Base-by-base conservation (phyloP, 495 filamentous ascomycete genomes). In the Trichocladium uniseriatum region DNA sequence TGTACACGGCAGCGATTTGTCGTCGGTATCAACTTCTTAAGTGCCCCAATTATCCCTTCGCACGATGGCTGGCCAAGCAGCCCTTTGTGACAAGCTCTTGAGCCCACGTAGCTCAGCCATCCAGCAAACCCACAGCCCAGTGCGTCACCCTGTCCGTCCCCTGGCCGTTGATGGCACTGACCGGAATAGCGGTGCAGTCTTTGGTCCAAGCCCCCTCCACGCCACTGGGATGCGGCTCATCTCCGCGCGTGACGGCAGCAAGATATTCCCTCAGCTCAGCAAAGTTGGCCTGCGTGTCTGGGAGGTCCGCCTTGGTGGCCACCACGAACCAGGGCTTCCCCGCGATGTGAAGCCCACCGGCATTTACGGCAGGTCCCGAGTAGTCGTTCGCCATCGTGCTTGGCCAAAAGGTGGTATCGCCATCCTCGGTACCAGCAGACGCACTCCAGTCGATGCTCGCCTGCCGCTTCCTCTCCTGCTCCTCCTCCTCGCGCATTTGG, bases 241-340 rank as follows among this genome's bases (percentile, higher is more conserved):
- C 65, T 1, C 82, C 78, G 14, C 71, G 64, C 31, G 75, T 73
- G 5, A 94, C 73, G 2, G 66, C 71, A 2, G 73, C 64, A 3
- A 95, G 64, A 65, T 92, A 94, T 1, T 64, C 65, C 46, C 81
- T 80, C 55, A 98, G 63, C 41, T 66, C 66, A 21, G 58, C 69
- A 62, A 86, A 98, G 54, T 89, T 92, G 19, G 82, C 76, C 64
- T 87, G 75, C 6, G 94, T 92, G 1, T 76, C 75, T 8, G 79
- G 77, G 41, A 96, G 60, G 65, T 98, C 92, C 9, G 87, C 90
- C 65, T 98, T 98, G 31, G 90, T 95, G 8, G 89, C 94, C 31
- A 97, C 85, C 1, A 97, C 90, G 56, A 95, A 92, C 94, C 94
- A 98, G 6, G 91, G 89, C 64, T 98, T 98, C 9, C 75, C 74